Evolutionary conservation across 2,329 filamentous ascomycete genomes (phyloP).

Genomic region (Phialocephala subalpina): DNA sequence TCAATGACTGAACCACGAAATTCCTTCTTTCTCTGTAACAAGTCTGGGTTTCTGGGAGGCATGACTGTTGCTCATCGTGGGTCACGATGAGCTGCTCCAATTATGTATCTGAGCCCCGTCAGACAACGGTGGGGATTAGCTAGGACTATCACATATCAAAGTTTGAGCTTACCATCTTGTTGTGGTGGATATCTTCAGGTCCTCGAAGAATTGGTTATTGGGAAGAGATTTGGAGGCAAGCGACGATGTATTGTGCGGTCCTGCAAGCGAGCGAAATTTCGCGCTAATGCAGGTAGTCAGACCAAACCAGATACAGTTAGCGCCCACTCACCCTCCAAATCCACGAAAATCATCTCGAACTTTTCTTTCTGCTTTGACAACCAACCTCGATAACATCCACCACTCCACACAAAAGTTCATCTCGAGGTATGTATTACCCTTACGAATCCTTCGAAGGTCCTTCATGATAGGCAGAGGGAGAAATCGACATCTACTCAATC

Average conservation of each 20-base stretch:
- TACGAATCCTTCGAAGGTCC: slow-evolving; percentile 31
- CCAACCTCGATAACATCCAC: slow-evolving; percentile 20
- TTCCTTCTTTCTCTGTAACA: too few relatives aligned
- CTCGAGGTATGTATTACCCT: slow-evolving; percentile 44
- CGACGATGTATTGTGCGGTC: slow-evolving; percentile 7
- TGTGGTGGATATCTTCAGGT: slow-evolving; percentile 24
- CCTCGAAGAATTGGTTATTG: slow-evolving; percentile 20
- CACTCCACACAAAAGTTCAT: slow-evolving; percentile 25
- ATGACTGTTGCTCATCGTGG: too few relatives aligned
- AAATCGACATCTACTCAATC: slow-evolving; percentile 58
- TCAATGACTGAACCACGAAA: too few relatives aligned
- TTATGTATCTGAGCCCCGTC: too few relatives aligned
- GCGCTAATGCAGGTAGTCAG: neutral
- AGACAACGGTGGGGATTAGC: slow-evolving; percentile 12
- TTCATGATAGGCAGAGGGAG: slow-evolving; percentile 50
- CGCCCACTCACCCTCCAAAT: neutral
- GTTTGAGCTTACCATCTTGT: slow-evolving; percentile 38
- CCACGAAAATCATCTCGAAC: slow-evolving; percentile 17
- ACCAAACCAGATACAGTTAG: neutral
- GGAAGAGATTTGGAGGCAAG: slow-evolving; percentile 1
- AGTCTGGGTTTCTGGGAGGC: too few relatives aligned
- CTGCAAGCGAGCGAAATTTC: neutral
- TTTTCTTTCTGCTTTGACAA: slow-evolving; percentile 3
- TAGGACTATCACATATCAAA: neutral
- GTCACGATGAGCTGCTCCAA: too few relatives aligned